phyloP scores from a whole-genome alignment of 1,284 basidiomycete genomes.

The Golubevia sp. region DNA sequence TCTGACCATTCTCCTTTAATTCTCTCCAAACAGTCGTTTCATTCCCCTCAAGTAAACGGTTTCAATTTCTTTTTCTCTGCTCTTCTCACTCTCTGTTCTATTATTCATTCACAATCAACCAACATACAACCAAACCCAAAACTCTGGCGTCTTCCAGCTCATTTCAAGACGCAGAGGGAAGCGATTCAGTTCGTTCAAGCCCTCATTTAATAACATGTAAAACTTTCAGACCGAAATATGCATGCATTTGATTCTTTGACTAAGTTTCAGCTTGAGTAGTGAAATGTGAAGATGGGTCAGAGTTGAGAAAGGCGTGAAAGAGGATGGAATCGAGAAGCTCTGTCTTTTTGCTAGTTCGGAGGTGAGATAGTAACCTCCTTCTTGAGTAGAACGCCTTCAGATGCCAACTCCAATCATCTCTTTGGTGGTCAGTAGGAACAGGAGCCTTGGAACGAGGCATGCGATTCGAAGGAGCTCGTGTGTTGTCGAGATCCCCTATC shows the following conservation, averaged over 20 bases:
- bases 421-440: no score
- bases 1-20: slow-evolving; percentile 36
- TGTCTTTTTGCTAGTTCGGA: not conserved
- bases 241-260: not conserved
- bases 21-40: slow-evolving; percentile 64
- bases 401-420: no score
- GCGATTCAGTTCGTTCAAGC: not conserved
- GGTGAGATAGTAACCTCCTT: not conserved
- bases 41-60: slow-evolving; percentile 69
- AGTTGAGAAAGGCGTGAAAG: not conserved
- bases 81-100: not conserved
- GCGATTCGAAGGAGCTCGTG: no score
- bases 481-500: no score
- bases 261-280: not conserved
- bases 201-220: not conserved
- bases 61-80: not conserved
- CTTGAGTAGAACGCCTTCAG: no score
- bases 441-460: no score
- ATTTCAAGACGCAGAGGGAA: no score
- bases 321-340: not conserved
- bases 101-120: not conserved
- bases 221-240: not conserved
- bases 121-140: not conserved
- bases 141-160: not conserved
- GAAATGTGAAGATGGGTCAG: not conserved